phyloP scores from a whole-genome alignment of 495 filamentous ascomycete genomes.

The Amniculicola lignicola region DNA sequence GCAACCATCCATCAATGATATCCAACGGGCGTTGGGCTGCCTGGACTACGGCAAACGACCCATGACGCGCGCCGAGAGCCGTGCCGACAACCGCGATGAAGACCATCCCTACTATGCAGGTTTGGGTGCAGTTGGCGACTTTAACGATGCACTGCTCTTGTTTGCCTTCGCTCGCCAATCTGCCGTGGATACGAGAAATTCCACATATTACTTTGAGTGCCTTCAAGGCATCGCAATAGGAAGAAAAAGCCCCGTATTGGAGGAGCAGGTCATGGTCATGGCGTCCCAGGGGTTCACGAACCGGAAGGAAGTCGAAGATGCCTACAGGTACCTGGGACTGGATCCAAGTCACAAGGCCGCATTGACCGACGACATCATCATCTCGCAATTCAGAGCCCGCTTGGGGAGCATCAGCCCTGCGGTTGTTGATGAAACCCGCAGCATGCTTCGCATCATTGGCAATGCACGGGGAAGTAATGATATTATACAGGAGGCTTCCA shows the following conservation, averaged over 20 bases:
- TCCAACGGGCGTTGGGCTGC: constrained; percentile 50
- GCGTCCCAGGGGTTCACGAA: constrained; percentile 45
- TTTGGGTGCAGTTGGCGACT: constrained; percentile 48
- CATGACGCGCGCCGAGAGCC: constrained; percentile 1
- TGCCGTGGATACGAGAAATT: constrained; percentile 39
- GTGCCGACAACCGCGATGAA: constrained; percentile 25
- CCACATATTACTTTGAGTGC: constrained; percentile 51
- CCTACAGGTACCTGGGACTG: constrained; percentile 56
- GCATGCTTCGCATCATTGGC: constrained; percentile 57
- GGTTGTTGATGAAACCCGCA: constrained; percentile 51
- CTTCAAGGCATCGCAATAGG: constrained; percentile 45
- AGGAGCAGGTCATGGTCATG: constrained; percentile 42
- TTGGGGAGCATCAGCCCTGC: constrained; percentile 44
- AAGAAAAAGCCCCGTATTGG: constrained; percentile 44
- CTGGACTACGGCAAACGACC: constrained; percentile 42
- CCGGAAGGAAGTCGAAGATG: constrained; percentile 43
- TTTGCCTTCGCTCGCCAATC: constrained; percentile 48
- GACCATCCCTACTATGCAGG: constrained; percentile 45
- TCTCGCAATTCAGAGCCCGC: constrained; percentile 56
- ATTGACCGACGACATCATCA: constrained; percentile 55
- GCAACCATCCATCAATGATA: constrained; percentile 40
- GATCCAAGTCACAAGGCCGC: constrained; percentile 36
- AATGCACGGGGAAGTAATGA: constrained; percentile 49
- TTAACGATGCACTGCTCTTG: constrained; percentile 52
- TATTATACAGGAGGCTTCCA: constrained; percentile 55